Conservation (phyloP, 305 asterid genomes). For the Lippia alba region DNA sequence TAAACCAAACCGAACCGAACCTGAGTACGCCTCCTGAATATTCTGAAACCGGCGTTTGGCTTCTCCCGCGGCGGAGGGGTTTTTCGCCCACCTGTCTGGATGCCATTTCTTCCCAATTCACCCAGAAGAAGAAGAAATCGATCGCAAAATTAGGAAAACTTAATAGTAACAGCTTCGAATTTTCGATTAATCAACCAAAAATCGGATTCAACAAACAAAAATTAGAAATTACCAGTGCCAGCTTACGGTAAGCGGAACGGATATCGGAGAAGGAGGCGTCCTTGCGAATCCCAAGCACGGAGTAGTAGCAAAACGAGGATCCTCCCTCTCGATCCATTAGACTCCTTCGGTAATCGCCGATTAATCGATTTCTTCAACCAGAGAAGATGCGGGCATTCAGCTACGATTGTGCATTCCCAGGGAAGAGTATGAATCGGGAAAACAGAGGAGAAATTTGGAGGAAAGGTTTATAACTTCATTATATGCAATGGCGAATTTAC, state of each 20-base stretch:
- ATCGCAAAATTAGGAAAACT: background rate
- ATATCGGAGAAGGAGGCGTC: slow-evolving; percentile 83
- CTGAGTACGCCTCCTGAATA: slow-evolving; percentile 85
- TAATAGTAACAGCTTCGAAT: background rate
- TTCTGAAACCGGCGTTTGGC: slow-evolving; percentile 84
- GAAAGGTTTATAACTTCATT: slow-evolving; percentile 1
- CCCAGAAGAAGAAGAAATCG: slow-evolving; percentile 2
- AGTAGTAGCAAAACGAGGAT: slow-evolving; percentile 66
- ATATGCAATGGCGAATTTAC: slow-evolving; percentile 9
- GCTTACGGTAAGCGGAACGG: slow-evolving; percentile 88
- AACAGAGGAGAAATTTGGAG: background rate
- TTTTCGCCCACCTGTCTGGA: slow-evolving; percentile 82
- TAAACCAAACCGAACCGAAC: no score
- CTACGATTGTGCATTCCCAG: slow-evolving; percentile 11
- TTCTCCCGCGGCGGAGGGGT: slow-evolving; percentile 76
- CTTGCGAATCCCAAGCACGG: slow-evolving; percentile 75
- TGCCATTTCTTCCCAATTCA: slow-evolving; percentile 70
- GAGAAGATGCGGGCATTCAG: slow-evolving; percentile 1
- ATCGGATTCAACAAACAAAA: background rate
- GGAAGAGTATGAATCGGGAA: background rate
- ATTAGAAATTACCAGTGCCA: slow-evolving; percentile 59
- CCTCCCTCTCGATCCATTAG: slow-evolving; percentile 71
- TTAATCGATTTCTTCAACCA: slow-evolving; percentile 6
- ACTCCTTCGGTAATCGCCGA: slow-evolving; percentile 10
- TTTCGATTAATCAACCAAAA: background rate